Base-by-base conservation (phyloP, 2,329 filamentous ascomycete species). In the Sclerotinia subarctica region DNA sequence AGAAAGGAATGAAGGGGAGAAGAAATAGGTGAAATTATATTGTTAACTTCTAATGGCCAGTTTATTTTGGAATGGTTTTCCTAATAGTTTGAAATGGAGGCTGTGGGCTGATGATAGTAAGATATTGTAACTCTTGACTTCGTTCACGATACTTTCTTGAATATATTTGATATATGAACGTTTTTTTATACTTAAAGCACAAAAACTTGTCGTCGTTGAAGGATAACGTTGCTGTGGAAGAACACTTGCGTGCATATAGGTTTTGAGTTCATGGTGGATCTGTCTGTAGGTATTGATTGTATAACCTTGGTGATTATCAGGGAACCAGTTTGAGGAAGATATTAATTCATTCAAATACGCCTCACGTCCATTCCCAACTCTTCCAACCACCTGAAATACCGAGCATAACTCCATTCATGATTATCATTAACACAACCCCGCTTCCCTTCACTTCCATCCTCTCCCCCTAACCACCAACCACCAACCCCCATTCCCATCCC, bases 1-100 rank as follows among this genome's bases (percentile, higher is more conserved):
- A 47, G 13, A 70, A 65, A 53, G 71, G 75, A 53, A 70, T 70
- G 29, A 58, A 67, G 35, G 51, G 63, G 54, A 72, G 72, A 57
- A 69, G 69, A 44, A 68, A 62, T 57, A 53, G 29, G 56, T 67
- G 29, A 68, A 42, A 26, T 46, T 47, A 53, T 51, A n/a, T 24
- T 42, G 3, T 44, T 32, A 63, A 52, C 17, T 64, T 53, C 29
- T 38, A 49, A 46, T 56, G 11, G 59, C 47, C 10, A 5, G 62
- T 21, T 51, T 19, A 19, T 26, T 51, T 35, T 17, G 7, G 32
- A 29, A 8, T 24, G 29, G 21, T n/a, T 35, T 19, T 21, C 17
- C 49, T 38, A 42, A 32, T 64, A 32, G 15, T 35, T 35, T 1
- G 6, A 19, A n/a, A 1, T 38, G 3, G 26, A 46, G 13, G 21